Evolutionary conservation across 495 filamentous ascomycete genomes (phyloP).

Genomic region (Jackrogersella minutella): DNA sequence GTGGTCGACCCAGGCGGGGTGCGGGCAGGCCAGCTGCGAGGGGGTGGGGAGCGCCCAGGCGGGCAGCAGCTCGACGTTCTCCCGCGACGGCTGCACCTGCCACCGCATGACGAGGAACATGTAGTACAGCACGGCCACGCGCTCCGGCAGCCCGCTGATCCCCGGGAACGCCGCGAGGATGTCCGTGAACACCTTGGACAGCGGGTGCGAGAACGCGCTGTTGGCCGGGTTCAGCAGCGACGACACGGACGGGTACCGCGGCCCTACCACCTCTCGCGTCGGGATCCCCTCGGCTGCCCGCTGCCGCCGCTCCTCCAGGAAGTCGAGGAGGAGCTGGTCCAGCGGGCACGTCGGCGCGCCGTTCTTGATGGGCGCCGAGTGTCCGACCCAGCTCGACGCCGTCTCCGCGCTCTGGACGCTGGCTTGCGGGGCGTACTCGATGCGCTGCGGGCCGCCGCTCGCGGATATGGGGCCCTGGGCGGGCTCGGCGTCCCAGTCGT

Average conservation of each 20-base stretch:
- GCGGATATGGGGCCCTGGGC: neutral
- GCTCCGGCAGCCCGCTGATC: constrained; percentile 72
- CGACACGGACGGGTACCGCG: constrained; percentile 77
- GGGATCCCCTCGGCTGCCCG: constrained; percentile 68
- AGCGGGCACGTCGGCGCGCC: constrained; percentile 72
- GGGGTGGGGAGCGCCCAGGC: constrained; percentile 69
- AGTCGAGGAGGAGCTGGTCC: constrained; percentile 78
- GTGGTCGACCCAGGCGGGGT: constrained; percentile 82
- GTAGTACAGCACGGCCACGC: constrained; percentile 76
- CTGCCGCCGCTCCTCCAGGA: constrained; percentile 71
- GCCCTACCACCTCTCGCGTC: constrained; percentile 69
- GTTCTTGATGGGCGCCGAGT: constrained; percentile 63
- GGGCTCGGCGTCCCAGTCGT: constrained; percentile 53
- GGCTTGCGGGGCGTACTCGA: constrained; percentile 29
- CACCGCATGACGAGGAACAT: constrained; percentile 89
- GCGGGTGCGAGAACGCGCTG: constrained; percentile 68
- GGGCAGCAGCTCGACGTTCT: constrained; percentile 77
- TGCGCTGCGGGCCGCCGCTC: constrained; percentile 6
- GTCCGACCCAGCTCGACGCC: constrained; percentile 19
- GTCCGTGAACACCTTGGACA: constrained; percentile 84
- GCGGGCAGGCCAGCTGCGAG: constrained; percentile 66
- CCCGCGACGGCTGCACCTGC: constrained; percentile 75
- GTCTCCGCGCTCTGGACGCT: neutral
- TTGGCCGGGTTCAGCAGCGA: constrained; percentile 74
- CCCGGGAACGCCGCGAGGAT: constrained; percentile 78